A percentile compares a stretch with the other conserved stretches of the same genome.
phyloP scores from a whole-genome alignment of 1,284 basidiomycete genomes.

The Chalciporus sp. region DNA sequence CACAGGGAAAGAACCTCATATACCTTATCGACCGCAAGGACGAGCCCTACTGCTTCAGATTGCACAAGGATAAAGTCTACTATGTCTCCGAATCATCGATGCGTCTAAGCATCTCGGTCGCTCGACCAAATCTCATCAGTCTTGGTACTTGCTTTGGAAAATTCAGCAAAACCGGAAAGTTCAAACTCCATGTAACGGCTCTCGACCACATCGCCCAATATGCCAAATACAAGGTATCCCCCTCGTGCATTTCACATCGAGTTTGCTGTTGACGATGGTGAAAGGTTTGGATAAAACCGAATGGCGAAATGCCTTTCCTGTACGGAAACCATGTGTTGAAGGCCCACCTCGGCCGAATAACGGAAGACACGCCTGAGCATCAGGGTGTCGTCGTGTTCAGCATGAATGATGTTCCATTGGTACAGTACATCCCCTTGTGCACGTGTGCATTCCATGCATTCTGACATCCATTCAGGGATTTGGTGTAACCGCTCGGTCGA shows the following conservation, averaged over 20 bases:
- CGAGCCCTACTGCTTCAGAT: slow-evolving; percentile 87
- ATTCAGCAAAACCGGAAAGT: slow-evolving; percentile 97
- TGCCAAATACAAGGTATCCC: slow-evolving; percentile 92
- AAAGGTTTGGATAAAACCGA: slow-evolving; percentile 98
- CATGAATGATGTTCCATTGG: slow-evolving; percentile 93
- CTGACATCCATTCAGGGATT: slow-evolving; percentile 72
- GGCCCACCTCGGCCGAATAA: slow-evolving; percentile 98
- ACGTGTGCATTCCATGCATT: slow-evolving; percentile 9
- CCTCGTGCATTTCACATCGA: slow-evolving; percentile 1
- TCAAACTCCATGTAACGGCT: slow-evolving; percentile 94
- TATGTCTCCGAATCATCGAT: slow-evolving; percentile 94
- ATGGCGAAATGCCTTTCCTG: slow-evolving; percentile 98
- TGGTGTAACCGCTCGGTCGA: slow-evolving; percentile 95
- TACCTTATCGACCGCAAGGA: slow-evolving; percentile 86
- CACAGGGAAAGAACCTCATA: slow-evolving; percentile 86
- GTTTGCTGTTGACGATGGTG: neutral
- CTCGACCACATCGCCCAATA: slow-evolving; percentile 95
- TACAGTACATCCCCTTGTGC: slow-evolving; percentile 41
- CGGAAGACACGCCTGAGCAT: slow-evolving; percentile 98
- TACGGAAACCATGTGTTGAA: slow-evolving; percentile 99
- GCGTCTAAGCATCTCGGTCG: slow-evolving; percentile 90
- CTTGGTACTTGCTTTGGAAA: slow-evolving; percentile 98
- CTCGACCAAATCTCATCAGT: slow-evolving; percentile 90
- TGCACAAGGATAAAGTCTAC: slow-evolving; percentile 90
- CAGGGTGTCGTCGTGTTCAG: slow-evolving; percentile 97